Evolutionary conservation across 2,329 filamentous ascomycete genomes (phyloP).

Genomic region (Endocalyx cinctus): DNA sequence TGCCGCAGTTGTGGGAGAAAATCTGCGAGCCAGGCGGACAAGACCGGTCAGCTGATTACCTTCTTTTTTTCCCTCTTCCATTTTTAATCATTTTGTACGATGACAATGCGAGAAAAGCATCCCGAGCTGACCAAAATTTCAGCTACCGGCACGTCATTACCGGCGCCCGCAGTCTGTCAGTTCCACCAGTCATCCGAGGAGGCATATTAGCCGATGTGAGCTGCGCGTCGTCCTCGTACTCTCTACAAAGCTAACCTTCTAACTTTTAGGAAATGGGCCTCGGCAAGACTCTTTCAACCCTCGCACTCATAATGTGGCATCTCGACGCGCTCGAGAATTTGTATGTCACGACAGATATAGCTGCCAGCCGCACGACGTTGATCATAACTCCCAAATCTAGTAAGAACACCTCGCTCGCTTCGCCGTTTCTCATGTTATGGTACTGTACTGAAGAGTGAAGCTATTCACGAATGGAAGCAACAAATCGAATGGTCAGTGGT

Average conservation of each 20-base stretch:
- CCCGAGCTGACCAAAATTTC: no score
- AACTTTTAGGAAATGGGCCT: conserved; percentile 11
- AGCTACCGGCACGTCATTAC: conserved; percentile 9
- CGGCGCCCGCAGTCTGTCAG: background rate
- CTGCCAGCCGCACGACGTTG: conserved; percentile 4
- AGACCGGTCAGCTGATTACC: no score
- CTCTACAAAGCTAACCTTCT: background rate
- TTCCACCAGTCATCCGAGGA: background rate
- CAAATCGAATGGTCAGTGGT: conserved; percentile 22
- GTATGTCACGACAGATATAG: background rate
- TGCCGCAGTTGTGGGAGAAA: no score
- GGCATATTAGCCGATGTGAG: conserved; percentile 10
- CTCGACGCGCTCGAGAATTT: conserved; percentile 1
- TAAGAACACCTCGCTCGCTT: conserved; percentile 1
- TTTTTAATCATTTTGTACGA: no score
- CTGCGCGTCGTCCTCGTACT: background rate
- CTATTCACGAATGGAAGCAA: conserved; percentile 20
- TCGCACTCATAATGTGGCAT: conserved; percentile 4
- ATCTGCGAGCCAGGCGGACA: no score
- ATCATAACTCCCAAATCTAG: conserved; percentile 9
- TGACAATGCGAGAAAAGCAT: no score
- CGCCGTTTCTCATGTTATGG: background rate
- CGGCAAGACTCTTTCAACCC: conserved; percentile 10
- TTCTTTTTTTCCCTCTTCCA: no score
- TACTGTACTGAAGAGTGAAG: conserved; percentile 7